Percentiles rank a stretch among this genome's conserved stretches.
Conservation (phyloP, 345 rosid species). For the Sisymbrium altissimum region DNA sequence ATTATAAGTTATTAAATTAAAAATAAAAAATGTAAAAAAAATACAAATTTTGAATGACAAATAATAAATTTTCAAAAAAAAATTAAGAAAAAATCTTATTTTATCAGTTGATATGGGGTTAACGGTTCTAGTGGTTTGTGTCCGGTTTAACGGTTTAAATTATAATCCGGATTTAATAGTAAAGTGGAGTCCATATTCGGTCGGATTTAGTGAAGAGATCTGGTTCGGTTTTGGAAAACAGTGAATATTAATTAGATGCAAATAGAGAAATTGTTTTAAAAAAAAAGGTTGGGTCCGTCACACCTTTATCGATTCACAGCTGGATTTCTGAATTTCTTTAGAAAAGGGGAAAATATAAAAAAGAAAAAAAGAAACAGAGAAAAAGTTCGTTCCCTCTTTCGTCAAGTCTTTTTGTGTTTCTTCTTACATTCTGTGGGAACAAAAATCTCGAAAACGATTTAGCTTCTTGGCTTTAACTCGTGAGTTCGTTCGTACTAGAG, state of each 20-base stretch:
- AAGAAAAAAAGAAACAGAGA: not conserved
- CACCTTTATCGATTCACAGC: conserved; percentile 5
- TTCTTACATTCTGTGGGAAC: too few species aligned
- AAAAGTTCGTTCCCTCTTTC: not conserved
- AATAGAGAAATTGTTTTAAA: not conserved
- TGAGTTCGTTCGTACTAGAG: not conserved
- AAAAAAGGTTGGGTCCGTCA: too few species aligned
- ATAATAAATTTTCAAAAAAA: too few species aligned
- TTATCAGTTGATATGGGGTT: not conserved
- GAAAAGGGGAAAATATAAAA: not conserved
- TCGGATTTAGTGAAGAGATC: too few species aligned
- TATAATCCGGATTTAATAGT: too few species aligned
- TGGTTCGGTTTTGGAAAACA: not conserved
- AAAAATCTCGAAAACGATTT: not conserved
- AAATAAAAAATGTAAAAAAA: too few species aligned
- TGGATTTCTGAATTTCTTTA: not conserved
- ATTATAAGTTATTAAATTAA: too few species aligned
- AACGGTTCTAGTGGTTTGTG: not conserved
- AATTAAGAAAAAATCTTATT: too few species aligned
- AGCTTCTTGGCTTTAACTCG: not conserved
- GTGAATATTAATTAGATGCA: not conserved
- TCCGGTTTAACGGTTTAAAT: too few species aligned
- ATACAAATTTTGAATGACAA: too few species aligned
- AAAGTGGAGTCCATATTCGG: too few species aligned
- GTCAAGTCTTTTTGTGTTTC: not conserved